Conservation (phyloP, 495 filamentous ascomycete species). For the Physcia stellaris region DNA sequence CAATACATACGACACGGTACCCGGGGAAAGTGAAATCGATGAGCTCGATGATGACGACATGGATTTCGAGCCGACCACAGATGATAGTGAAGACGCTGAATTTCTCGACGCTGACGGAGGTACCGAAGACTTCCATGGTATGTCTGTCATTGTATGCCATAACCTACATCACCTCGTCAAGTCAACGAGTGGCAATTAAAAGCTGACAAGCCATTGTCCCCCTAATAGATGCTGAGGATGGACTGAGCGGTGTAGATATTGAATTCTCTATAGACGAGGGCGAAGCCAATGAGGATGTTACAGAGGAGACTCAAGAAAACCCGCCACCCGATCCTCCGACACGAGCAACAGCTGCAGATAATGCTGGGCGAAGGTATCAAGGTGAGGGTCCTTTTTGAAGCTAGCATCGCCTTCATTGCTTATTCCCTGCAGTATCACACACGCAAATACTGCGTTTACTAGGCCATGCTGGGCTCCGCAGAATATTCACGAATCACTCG, state of each 20-base stretch:
- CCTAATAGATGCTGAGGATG: constrained; percentile 12
- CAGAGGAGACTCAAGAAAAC: constrained; percentile 18
- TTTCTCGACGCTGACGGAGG: constrained; percentile 18
- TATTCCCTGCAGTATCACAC: constrained; percentile 5
- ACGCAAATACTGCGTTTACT: constrained; percentile 29
- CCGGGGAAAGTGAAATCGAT: constrained; percentile 27
- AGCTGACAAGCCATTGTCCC: background rate
- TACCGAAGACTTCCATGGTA: constrained; percentile 21
- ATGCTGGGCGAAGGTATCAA: constrained; percentile 7
- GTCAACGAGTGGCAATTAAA: no score
- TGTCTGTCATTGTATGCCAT: no score
- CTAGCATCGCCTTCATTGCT: background rate
- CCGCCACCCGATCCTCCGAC: background rate
- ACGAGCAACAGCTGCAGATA: background rate
- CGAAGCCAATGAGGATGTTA: constrained; percentile 30
- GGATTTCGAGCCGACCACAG: constrained; percentile 27
- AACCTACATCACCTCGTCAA: no score
- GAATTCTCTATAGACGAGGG: constrained; percentile 30
- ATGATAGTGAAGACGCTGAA: constrained; percentile 26
- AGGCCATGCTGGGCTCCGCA: constrained; percentile 22
- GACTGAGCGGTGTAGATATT: constrained; percentile 29
- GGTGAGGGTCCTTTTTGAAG: no score
- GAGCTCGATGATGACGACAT: constrained; percentile 35
- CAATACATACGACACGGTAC: constrained; percentile 12
- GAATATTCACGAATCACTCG: constrained; percentile 20